Conservation (phyloP, 1,139 yeast genomes). For the Sugiyamaella sp. region DNA sequence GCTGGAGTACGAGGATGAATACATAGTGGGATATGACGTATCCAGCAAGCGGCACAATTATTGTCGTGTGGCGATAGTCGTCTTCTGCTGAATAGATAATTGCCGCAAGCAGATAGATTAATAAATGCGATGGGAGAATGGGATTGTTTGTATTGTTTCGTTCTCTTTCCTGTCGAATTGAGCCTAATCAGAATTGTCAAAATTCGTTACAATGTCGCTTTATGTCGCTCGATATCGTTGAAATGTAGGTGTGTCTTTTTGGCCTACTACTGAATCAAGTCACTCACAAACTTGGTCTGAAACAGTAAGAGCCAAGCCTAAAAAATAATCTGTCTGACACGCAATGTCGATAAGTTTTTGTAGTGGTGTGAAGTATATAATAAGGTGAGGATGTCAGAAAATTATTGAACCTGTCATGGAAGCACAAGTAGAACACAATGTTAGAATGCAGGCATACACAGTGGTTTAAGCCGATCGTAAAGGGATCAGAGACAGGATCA, state of each 20-base stretch:
- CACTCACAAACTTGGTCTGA: not conserved
- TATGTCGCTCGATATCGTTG: not conserved
- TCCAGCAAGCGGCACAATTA: too few species aligned
- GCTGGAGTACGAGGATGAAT: conserved; percentile 17
- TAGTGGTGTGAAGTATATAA: not conserved
- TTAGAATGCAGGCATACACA: not conserved
- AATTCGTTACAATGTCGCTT: too few species aligned
- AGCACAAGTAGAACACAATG: not conserved
- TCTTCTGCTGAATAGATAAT: not conserved
- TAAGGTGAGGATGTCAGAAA: not conserved
- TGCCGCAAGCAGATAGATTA: not conserved
- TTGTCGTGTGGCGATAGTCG: not conserved
- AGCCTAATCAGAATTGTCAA: too few species aligned
- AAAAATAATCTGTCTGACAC: not conserved
- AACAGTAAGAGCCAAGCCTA: not conserved
- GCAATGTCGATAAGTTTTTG: not conserved
- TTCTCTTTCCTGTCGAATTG: too few species aligned
- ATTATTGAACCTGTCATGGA: conserved; percentile 1
- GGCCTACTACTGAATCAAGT: not conserved
- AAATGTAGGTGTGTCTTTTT: not conserved
- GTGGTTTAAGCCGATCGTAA: too few species aligned
- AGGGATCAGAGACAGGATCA: too few species aligned
- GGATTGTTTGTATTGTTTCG: not conserved
- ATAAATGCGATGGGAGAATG: not conserved
- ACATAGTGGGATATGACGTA: conserved; percentile 3